phyloP scores from a whole-genome alignment of 2,329 filamentous ascomycete genomes.

The Curvularia eragrostidis region DNA sequence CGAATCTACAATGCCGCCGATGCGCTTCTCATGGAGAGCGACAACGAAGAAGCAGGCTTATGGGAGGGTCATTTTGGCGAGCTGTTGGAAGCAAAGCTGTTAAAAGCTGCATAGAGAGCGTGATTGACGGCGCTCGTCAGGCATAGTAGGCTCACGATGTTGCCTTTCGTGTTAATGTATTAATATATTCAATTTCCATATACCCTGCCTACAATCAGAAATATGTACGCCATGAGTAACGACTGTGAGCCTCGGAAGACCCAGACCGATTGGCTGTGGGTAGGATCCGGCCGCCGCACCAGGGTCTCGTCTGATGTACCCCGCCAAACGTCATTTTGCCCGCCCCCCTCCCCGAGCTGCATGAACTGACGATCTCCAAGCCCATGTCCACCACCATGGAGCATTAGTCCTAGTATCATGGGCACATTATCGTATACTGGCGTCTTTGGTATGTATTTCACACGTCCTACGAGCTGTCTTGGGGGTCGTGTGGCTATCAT shows the following conservation, averaged over 20 bases:
- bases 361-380: slow-evolving; percentile 3
- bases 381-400: not conserved
- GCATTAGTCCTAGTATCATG: not conserved
- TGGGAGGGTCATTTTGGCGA: slow-evolving; percentile 39
- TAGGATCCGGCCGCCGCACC: not conserved
- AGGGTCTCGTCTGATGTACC: slow-evolving; percentile 16
- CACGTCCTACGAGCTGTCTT: not conserved
- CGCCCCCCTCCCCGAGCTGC: slow-evolving; percentile 18
- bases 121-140: not conserved
- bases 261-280: not conserved
- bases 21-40: slow-evolving; percentile 41
- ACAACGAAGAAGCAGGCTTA: slow-evolving; percentile 35
- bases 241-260: not conserved
- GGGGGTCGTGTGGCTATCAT: not conserved
- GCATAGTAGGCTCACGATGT: not conserved
- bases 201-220: not conserved
- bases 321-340: slow-evolving; percentile 28
- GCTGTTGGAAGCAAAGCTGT: slow-evolving; percentile 38
- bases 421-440: not conserved
- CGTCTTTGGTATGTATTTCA: not conserved
- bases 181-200: slow-evolving; percentile 7
- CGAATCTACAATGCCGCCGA: slow-evolving; percentile 72
- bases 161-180: not conserved
- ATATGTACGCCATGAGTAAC: not conserved
- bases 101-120: slow-evolving; percentile 30